Evolutionary conservation across 2,329 filamentous ascomycete species (phyloP), one percentile per base, ranked within the genome.

Genomic region (Penicillium sp.): DNA sequence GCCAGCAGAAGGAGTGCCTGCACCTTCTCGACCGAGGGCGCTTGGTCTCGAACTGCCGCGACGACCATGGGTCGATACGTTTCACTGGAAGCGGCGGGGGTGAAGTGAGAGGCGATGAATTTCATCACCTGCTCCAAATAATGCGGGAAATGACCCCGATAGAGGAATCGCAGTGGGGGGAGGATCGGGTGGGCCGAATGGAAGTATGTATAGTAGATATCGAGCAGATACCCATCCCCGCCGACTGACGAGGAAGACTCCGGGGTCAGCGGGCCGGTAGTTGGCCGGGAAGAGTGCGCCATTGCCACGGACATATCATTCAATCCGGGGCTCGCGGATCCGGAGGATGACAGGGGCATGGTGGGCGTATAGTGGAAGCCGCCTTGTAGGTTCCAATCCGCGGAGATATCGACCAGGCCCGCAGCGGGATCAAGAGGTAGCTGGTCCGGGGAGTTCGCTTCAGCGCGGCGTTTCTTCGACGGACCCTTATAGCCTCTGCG

Each of bases 1-100:
- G 90, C 80, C 48, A 90, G 81, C 4, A 96, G 76, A 40, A 95
- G 73, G 66, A 94, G 79, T 3, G 89, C 85, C 72, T 96, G 92
- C 0, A 95, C 84, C 63, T 86, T 85, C 51, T 86, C 82, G 39
- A 82, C 77, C 40, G 82, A 81, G 20, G 74, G 74, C 7, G 66
- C 60, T 46, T 70, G 67, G 10, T 69, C 65, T 38, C 60, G 58
- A 9, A 72, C 68, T 18, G 56, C 59, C 24, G 64, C 44, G 39
- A 70, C 62, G 4, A 72, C 65, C 5, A 62, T 64, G 7, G 66
- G 60, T 39, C 75, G 74, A 56, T 79, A 77, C 28, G 70, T 64
- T 22, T 77, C 74, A 25, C 73, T 76, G 2, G 75, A 73, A 9
- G 73, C 67, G 2, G 74, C 67, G 2, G 75, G 69, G 3, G 79